Conservation (phyloP, 1,284 basidiomycete species). For the Phaffia rhodozyma region DNA sequence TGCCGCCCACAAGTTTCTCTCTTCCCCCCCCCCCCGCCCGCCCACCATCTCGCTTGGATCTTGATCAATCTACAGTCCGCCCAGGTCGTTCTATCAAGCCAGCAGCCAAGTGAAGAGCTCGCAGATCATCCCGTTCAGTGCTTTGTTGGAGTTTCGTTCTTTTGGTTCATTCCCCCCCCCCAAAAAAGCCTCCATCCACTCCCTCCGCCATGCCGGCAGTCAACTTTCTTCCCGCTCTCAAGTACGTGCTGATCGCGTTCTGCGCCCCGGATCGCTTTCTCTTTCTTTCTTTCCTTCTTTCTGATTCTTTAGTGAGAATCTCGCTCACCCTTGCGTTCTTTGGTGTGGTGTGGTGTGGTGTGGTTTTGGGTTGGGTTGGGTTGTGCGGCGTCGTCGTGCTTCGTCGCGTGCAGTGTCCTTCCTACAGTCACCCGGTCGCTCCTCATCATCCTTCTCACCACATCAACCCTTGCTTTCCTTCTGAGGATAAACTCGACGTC, state of each 20-base stretch:
- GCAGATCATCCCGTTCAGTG: no score
- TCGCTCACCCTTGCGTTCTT: no score
- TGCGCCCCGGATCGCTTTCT: neutral
- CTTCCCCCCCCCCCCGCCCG: neutral
- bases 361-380: no score
- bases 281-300: neutral
- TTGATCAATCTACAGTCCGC: neutral
- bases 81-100: no score
- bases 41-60: neutral
- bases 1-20: neutral
- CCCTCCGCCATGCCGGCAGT: slow-evolving; percentile 10
- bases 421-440: slow-evolving; percentile 16
- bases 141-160: no score
- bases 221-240: slow-evolving; percentile 17
- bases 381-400: no score
- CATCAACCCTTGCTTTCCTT: slow-evolving; percentile 10
- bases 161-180: no score
- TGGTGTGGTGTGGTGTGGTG: no score
- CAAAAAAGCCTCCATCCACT: neutral
- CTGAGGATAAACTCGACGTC: slow-evolving; percentile 1
- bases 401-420: slow-evolving; percentile 1
- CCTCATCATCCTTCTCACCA: slow-evolving; percentile 4
- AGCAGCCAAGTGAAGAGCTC: no score
- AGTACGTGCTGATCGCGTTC: neutral
- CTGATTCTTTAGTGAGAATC: neutral